Conservation (phyloP, 441 rosid genomes). For the Metrosideros polymorpha region DNA sequence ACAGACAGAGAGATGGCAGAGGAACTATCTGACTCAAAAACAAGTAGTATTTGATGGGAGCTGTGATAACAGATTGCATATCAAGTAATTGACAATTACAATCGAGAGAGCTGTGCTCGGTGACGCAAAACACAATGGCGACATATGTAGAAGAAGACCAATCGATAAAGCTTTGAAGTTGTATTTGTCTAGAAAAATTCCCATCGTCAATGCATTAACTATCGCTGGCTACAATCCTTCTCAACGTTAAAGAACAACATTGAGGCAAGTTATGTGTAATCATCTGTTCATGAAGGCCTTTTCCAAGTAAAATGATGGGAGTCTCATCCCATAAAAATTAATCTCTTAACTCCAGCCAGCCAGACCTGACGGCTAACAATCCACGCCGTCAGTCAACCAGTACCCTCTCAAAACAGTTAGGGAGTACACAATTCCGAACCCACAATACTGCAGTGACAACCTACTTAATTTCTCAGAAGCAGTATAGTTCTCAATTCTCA, state of each 20-base stretch:
- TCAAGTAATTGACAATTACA: neutral
- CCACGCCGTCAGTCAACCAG: neutral
- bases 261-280: neutral
- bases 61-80: neutral
- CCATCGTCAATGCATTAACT: neutral
- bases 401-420: neutral
- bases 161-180: neutral
- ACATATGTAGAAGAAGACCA: neutral
- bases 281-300: neutral
- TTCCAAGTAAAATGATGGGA: neutral
- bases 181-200: neutral
- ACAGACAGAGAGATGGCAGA: neutral
- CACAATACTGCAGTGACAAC: neutral
- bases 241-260: neutral
- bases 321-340: neutral
- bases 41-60: neutral
- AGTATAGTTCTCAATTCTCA: neutral
- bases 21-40: neutral
- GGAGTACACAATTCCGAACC: neutral
- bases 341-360: neutral
- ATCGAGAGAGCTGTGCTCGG: neutral
- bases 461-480: neutral
- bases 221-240: neutral
- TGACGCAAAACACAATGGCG: neutral
- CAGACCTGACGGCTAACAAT: neutral